Base-by-base conservation (phyloP, 495 filamentous ascomycete species). In the Neohortaea acidophila region DNA sequence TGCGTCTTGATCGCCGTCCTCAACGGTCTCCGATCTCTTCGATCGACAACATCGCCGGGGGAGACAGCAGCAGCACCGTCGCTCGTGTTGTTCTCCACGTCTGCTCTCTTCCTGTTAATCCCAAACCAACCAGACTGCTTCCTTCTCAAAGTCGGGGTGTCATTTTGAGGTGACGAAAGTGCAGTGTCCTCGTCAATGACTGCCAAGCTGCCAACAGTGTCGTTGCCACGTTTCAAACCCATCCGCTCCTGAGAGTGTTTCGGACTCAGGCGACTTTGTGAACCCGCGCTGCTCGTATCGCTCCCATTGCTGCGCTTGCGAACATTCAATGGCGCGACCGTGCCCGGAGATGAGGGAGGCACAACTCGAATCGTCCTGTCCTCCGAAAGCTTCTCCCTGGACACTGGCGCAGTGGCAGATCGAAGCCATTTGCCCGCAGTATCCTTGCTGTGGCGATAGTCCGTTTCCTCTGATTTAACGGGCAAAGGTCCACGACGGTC, bases 101-200 rank as follows among this genome's bases (percentile, higher is more conserved):
- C 25, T 13, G 36, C 28, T 14, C 34, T 10, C 30, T 38, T 43
- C 41, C 42, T 43, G 27, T 41, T 21, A 38, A 52, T 45, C n/a
- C 55, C 45, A 40, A 58, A 61, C 56, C 56, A 61, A 10, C 49
- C 52, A 5, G 51, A 48, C 21, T 47, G 52, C 53, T 59, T 61
- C 49, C 58, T 61, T 24, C 46, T 51, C 9, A 56, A 26, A 12
- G 38, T n/a, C 18, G 36, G 17, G 10, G 28, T 12, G 3, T 13
- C 28, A 15, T 30, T 30, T 10, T 40, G 45, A 4, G 45, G 39
- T 1, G 25, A 20, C 2, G 33, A 21, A 1, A 45, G 21, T 10
- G 42, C 29, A 21, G 29, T 45, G 19, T 50, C 42, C 28, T 47
- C 38, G 13, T 47, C 39, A 8, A 43, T 44, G 21, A 31, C 43